These are phyloP conservation scores for Irpex lacteus DNA, from an alignment of 1,284 basidiomycete species.

Conservation along the genomic window DNA sequence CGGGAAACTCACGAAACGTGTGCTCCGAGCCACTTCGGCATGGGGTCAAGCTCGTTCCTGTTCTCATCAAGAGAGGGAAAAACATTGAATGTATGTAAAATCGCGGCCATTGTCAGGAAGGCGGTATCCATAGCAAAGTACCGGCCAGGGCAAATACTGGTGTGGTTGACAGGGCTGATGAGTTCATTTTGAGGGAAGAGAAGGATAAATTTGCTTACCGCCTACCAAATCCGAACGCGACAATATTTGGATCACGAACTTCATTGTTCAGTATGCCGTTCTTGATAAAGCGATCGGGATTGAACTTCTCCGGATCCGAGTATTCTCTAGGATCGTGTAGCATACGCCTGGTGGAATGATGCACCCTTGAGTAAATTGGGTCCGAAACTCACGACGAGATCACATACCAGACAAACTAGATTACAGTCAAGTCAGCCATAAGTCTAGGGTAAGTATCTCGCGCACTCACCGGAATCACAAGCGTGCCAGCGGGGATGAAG, in stretches of 20 bases:
- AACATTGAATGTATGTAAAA: conserved; percentile 38
- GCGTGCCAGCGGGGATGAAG: conserved; percentile 24
- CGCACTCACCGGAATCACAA: conserved; percentile 13
- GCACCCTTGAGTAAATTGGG: not conserved
- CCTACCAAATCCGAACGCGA: conserved; percentile 21
- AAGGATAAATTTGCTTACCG: conserved; percentile 10
- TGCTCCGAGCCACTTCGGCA: not conserved
- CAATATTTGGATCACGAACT: not conserved
- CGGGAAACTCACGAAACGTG: not conserved
- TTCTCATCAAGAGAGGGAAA: conserved; percentile 23
- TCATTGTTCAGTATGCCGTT: conserved; percentile 13
- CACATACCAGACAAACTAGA: not conserved
- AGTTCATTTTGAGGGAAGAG: not conserved
- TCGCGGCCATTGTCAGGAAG: conserved; percentile 36
- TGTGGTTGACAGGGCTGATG: not conserved
- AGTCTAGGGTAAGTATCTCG: not conserved
- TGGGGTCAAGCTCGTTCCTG: not conserved
- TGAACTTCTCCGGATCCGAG: conserved; percentile 18
- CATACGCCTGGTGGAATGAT: conserved; percentile 12
- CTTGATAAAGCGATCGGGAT: conserved; percentile 20
- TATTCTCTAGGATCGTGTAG: conserved; percentile 18
- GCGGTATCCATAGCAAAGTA: conserved; percentile 30
- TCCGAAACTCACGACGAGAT: too few relatives aligned
- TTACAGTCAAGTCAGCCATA: not conserved
- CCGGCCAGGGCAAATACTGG: conserved; percentile 22